Conservation (phyloP, 1,284 basidiomycete genomes). For the Megacollybia platyphylla region DNA sequence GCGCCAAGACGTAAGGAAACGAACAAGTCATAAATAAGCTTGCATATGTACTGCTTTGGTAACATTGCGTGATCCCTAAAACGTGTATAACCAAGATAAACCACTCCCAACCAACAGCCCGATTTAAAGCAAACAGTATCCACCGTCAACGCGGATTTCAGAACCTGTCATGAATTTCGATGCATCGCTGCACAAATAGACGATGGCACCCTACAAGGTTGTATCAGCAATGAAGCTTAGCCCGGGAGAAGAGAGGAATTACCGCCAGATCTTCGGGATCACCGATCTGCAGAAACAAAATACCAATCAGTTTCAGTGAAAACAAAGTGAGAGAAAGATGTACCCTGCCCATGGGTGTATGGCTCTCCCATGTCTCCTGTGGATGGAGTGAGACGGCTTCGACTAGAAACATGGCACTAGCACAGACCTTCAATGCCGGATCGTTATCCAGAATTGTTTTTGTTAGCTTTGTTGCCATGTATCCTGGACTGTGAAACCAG, state of each 20-base stretch:
- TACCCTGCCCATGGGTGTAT: conserved; percentile 84
- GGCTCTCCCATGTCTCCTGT: conserved; percentile 78
- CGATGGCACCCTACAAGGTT: conserved; percentile 55
- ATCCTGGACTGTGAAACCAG: conserved; percentile 52
- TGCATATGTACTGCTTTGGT: too few species aligned
- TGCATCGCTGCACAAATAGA: conserved; percentile 79
- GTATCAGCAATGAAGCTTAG: background rate
- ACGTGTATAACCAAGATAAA: too few species aligned
- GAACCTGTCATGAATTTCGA: conserved; percentile 79
- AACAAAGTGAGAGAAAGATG: conserved; percentile 12
- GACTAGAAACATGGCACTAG: background rate
- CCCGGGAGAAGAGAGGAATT: conserved; percentile 14
- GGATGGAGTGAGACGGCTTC: conserved; percentile 2
- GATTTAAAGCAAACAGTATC: conserved; percentile 56
- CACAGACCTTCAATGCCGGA: conserved; percentile 53
- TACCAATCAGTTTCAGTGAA: background rate
- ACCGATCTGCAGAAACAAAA: conserved; percentile 40
- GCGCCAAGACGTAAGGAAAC: too few species aligned
- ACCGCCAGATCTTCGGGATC: conserved; percentile 67
- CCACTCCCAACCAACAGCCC: too few species aligned
- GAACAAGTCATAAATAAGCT: too few species aligned
- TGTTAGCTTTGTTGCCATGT: conserved; percentile 84
- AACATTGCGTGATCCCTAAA: too few species aligned
- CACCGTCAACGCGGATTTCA: conserved; percentile 79
- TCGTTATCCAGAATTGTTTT: conserved; percentile 66